Evolutionary conservation across 345 rosid genomes (phyloP).

Genomic region (Viola odorata): DNA sequence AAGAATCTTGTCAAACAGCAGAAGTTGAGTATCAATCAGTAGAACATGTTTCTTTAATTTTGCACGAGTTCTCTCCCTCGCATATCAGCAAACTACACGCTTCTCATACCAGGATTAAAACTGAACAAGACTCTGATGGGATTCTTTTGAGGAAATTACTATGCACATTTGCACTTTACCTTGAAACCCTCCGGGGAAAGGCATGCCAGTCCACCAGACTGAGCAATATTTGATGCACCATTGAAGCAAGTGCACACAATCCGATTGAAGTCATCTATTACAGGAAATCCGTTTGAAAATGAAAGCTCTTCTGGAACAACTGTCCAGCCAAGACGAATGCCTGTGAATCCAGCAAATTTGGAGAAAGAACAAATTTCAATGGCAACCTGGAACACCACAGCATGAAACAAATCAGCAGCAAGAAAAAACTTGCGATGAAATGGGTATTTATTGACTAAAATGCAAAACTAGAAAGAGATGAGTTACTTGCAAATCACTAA

Average conservation of each 20-base stretch:
- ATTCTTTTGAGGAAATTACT: not conserved
- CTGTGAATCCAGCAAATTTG: slow-evolving; percentile 86
- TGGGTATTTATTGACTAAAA: no score
- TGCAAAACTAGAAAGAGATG: no score
- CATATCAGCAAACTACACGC: no score
- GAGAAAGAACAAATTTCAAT: slow-evolving; percentile 83
- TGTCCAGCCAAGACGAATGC: slow-evolving; percentile 89
- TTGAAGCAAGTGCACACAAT: slow-evolving; percentile 76
- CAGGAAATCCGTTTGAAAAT: slow-evolving; percentile 61
- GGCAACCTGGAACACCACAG: slow-evolving; percentile 49
- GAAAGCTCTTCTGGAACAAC: slow-evolving; percentile 70
- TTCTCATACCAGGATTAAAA: no score
- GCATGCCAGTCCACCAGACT: slow-evolving; percentile 77
- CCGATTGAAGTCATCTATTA: slow-evolving; percentile 62
- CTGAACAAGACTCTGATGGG: not conserved
- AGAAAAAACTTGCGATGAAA: not conserved
- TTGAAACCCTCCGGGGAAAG: slow-evolving; percentile 53
- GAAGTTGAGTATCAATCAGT: no score
- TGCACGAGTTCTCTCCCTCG: no score
- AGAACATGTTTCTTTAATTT: no score
- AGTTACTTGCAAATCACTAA: no score
- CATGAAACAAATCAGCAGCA: not conserved
- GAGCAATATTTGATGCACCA: slow-evolving; percentile 75
- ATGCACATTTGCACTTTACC: slow-evolving; percentile 44
- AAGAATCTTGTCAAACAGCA: no score